These are phyloP conservation scores for Pichia deserticola DNA, from an alignment of 805 yeast genomes.

Conservation along the genomic window DNA sequence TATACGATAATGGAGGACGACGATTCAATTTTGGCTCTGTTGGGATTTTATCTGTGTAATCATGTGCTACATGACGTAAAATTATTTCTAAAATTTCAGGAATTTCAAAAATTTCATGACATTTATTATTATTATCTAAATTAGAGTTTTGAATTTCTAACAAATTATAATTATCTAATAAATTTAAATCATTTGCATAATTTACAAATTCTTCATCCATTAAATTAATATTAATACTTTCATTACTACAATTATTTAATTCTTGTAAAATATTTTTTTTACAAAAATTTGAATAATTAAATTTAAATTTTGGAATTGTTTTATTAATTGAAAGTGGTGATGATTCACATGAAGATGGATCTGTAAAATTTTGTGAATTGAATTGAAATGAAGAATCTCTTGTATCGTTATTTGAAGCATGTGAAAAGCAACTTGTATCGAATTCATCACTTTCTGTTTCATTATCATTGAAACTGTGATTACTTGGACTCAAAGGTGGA, in stretches of 20 bases:
- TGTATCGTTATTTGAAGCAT: background rate
- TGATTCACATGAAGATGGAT: constrained; percentile 1
- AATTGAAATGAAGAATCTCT: constrained; percentile 4
- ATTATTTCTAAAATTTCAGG: constrained; percentile 71
- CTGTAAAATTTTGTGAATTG: background rate
- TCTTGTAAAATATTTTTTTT: constrained; percentile 1
- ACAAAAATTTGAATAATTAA: background rate
- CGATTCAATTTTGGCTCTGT: constrained; percentile 52
- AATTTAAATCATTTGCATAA: background rate
- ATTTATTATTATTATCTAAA: background rate
- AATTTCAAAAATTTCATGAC: constrained; percentile 45
- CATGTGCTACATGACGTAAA: constrained; percentile 51
- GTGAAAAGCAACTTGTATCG: constrained; percentile 5
- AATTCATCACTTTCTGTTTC: constrained; percentile 3
- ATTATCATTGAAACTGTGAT: background rate
- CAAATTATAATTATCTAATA: background rate
- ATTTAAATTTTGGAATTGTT: background rate
- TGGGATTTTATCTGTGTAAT: constrained; percentile 42
- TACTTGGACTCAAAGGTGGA: background rate
- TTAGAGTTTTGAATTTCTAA: background rate
- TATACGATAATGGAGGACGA: constrained; percentile 64
- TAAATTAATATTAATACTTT: background rate
- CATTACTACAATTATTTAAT: background rate
- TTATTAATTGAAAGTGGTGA: constrained; percentile 1
- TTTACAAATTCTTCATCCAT: background rate